A percentile compares a stretch with the other conserved stretches of the same genome.
Conservation (phyloP, 2,329 filamentous ascomycete species). For the Atkinsonella texensis region DNA sequence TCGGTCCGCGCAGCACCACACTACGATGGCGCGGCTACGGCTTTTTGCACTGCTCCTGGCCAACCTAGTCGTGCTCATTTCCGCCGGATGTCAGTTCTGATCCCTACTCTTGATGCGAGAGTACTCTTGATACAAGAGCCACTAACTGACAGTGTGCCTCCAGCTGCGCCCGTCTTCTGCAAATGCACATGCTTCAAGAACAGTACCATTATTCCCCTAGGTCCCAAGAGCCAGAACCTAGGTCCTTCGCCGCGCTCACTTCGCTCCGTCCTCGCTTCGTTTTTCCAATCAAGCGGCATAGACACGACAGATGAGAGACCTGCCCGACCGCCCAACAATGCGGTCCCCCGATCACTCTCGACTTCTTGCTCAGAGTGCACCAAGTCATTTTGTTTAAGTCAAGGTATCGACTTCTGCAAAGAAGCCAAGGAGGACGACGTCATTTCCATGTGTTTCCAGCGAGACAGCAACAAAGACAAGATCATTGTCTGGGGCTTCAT, state of each 20-base stretch:
- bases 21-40: slow-evolving; percentile 28
- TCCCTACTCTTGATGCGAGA: not conserved
- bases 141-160: slow-evolving; percentile 11
- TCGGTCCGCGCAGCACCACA: not conserved
- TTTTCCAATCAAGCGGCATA: slow-evolving; percentile 10
- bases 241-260: slow-evolving; percentile 15
- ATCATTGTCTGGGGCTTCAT: slow-evolving; percentile 56
- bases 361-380: slow-evolving; percentile 49
- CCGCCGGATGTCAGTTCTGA: slow-evolving; percentile 30
- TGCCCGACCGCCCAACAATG: not conserved
- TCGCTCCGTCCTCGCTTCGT: slow-evolving; percentile 12
- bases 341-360: slow-evolving; percentile 24
- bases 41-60: slow-evolving; percentile 25
- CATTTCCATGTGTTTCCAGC: slow-evolving; percentile 52
- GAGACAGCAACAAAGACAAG: slow-evolving; percentile 54
- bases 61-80: slow-evolving; percentile 21
- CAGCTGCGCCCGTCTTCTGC: slow-evolving; percentile 52
- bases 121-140: not conserved
- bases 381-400: slow-evolving; percentile 49
- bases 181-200: slow-evolving; percentile 62
- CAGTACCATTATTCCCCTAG: slow-evolving; percentile 53
- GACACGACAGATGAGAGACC: slow-evolving; percentile 4
- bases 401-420: slow-evolving; percentile 51
- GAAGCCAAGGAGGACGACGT: slow-evolving; percentile 50
- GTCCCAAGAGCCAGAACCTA: slow-evolving; percentile 25